Conservation (phyloP, 2,329 filamentous ascomycete genomes). For the Aspergillus thermomutatus region DNA sequence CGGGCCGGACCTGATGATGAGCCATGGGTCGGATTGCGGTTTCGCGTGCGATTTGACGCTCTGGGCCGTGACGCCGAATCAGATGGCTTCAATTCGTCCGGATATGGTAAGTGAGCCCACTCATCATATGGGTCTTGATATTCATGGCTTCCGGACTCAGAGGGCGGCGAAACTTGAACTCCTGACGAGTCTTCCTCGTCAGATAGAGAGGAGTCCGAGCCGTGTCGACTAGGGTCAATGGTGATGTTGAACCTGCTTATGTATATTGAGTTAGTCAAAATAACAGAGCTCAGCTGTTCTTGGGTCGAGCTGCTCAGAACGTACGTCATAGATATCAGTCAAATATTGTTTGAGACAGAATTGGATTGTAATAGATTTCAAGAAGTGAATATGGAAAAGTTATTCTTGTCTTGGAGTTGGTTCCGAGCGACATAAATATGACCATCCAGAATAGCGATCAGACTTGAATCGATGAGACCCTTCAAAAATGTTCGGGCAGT, state of each 20-base stretch:
- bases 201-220: slow-evolving; percentile 38
- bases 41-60: slow-evolving; percentile 34
- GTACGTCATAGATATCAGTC: slow-evolving; percentile 18
- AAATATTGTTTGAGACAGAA: neutral
- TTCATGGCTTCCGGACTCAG: slow-evolving; percentile 39
- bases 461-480: neutral
- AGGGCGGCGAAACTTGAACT: slow-evolving; percentile 42
- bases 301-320: slow-evolving; percentile 2
- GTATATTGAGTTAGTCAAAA: slow-evolving; percentile 7
- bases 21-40: slow-evolving; percentile 37
- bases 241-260: slow-evolving; percentile 41
- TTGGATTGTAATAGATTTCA: neutral
- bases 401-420: neutral
- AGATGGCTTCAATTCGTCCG: slow-evolving; percentile 46
- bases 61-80: slow-evolving; percentile 46
- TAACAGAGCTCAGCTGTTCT: neutral
- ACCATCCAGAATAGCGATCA: neutral
- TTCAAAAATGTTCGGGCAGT: neutral
- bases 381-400: neutral
- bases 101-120: slow-evolving; percentile 41
- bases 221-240: slow-evolving; percentile 38
- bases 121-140: slow-evolving; percentile 37
- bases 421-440: neutral
- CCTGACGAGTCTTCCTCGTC: slow-evolving; percentile 47
- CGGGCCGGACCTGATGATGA: slow-evolving; percentile 35